A percentile compares a stretch with the other conserved stretches of the same genome.
Evolutionary conservation across 208 protist species (phyloP).

Genomic region (Leishmania tropica): DNA sequence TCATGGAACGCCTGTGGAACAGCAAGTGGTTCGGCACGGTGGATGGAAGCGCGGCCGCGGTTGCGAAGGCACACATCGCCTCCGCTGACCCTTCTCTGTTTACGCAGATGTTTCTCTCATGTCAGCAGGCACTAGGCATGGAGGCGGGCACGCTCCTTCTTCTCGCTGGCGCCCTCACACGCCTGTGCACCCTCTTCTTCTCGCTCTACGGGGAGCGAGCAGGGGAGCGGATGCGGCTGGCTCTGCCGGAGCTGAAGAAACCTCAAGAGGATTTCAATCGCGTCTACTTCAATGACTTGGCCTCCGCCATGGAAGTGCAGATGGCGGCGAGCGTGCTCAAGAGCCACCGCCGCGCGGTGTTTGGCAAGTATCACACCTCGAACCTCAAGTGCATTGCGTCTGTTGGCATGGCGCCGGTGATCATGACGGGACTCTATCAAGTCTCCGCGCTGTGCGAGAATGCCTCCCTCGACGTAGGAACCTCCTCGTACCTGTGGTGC

Average conservation of each 20-base stretch:
- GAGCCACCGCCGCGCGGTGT: slow-evolving; percentile 78
- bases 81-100: slow-evolving; percentile 34
- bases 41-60: slow-evolving; percentile 28
- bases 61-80: slow-evolving; percentile 7
- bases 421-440: slow-evolving; percentile 66
- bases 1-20: slow-evolving; percentile 66
- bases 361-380: slow-evolving; percentile 69
- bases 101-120: slow-evolving; percentile 43
- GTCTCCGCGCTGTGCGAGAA: slow-evolving; percentile 67
- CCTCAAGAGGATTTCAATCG: slow-evolving; percentile 78
- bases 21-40: slow-evolving; percentile 73
- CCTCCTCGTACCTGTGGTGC: slow-evolving; percentile 80
- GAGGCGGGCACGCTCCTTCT: slow-evolving; percentile 61
- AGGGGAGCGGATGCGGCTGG: slow-evolving; percentile 72
- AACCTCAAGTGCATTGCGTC: slow-evolving; percentile 69
- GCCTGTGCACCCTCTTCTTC: slow-evolving; percentile 67
- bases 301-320: slow-evolving; percentile 82
- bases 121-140: slow-evolving; percentile 47
- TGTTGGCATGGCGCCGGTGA: slow-evolving; percentile 64
- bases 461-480: slow-evolving; percentile 56
- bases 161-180: slow-evolving; percentile 52
- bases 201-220: slow-evolving; percentile 89
- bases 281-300: slow-evolving; percentile 72
- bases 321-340: slow-evolving; percentile 71
- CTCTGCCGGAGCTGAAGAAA: slow-evolving; percentile 61